Base-by-base conservation (phyloP, 2,329 filamentous ascomycete species). In the Colletotrichum tamarilloi region DNA sequence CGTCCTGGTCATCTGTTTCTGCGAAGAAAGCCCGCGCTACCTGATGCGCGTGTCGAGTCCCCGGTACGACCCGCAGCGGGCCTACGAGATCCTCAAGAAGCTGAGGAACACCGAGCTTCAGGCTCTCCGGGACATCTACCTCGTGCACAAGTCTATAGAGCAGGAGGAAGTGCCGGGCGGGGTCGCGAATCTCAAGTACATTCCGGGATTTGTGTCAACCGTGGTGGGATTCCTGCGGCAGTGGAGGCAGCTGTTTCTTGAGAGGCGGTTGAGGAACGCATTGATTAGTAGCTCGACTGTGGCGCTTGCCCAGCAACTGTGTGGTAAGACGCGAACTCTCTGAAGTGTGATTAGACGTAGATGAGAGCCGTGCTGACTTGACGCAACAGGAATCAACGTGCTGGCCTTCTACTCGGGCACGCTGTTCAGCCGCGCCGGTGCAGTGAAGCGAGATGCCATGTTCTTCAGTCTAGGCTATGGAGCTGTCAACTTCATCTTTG, bases 381-480 rank as follows among this genome's bases (percentile, higher is more conserved):
- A n/a, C 19, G 8, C 0, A 49, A 49, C 19, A 49, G 42, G 42
- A 5, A 78, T 83, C 68, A 85, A 85, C 22, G 79, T 86, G 0
- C 78, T 85, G 4, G 84, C 85, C 0, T 87, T 87, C 63, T 87
- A 87, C 74, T 86, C 84, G 0, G 77, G 77, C 42, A 79, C 73
- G 6, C 74, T 80, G 7, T 78, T 77, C 35, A 79, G 64, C 38
- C 57, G 75, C n/a, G 70, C 74, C n/a, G 76, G 78, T n/a, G 66
- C 58, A n/a, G 24, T 67, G 30, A 66, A 59, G 16, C 30, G 72
- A 4, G 55, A n/a, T 4, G 75, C 81, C 14, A 81, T 83, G 78
- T 53, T 76, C 3, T 81, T 80, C 62, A 82, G 81, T 56, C 66
- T 81, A 1, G 81, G 78, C 78, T 80, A 68, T 78, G 85, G 84